Evolutionary conservation across 805 yeast genomes (phyloP).

Genomic region (Candida schatavii): DNA sequence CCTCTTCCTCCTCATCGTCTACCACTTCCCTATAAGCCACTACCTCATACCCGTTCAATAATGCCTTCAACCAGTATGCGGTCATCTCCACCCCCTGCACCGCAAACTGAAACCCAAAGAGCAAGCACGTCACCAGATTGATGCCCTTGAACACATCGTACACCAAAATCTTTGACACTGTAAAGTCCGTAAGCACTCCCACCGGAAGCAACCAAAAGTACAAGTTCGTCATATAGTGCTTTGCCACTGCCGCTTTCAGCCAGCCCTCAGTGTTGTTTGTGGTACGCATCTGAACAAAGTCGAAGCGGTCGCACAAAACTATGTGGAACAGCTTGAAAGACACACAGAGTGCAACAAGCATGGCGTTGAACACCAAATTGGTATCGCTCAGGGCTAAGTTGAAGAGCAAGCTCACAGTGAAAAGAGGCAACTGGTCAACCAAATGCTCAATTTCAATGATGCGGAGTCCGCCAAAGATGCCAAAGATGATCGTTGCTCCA

Average conservation of each 20-base stretch:
- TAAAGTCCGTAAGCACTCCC: conserved; percentile 50
- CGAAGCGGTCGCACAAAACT: conserved; percentile 57
- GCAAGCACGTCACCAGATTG: conserved; percentile 54
- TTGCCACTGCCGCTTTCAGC: conserved; percentile 23
- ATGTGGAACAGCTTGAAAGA: conserved; percentile 70
- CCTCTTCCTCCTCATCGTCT: conserved; percentile 7
- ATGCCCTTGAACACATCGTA: conserved; percentile 50
- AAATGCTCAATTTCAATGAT: conserved; percentile 71
- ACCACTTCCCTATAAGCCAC: conserved; percentile 34
- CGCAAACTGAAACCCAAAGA: conserved; percentile 77
- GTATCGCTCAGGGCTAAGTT: conserved; percentile 60
- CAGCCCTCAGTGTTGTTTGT: conserved; percentile 21
- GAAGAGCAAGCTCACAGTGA: conserved; percentile 50
- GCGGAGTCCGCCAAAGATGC: conserved; percentile 74
- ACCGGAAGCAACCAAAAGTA: conserved; percentile 43
- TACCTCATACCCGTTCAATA: conserved; percentile 57
- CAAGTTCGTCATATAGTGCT: conserved; percentile 31
- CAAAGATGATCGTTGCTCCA: conserved; percentile 43
- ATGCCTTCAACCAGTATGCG: conserved; percentile 43
- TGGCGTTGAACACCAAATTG: conserved; percentile 53
- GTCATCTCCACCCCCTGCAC: conserved; percentile 56
- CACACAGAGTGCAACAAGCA: conserved; percentile 27
- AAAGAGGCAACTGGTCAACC: conserved; percentile 33
- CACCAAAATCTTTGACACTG: conserved; percentile 53
- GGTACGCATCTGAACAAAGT: conserved; percentile 29